A percentile compares a stretch with the other conserved stretches of the same genome.
Evolutionary conservation across 208 protist species (phyloP).

Genomic region (Angomonas desouzai): DNA sequence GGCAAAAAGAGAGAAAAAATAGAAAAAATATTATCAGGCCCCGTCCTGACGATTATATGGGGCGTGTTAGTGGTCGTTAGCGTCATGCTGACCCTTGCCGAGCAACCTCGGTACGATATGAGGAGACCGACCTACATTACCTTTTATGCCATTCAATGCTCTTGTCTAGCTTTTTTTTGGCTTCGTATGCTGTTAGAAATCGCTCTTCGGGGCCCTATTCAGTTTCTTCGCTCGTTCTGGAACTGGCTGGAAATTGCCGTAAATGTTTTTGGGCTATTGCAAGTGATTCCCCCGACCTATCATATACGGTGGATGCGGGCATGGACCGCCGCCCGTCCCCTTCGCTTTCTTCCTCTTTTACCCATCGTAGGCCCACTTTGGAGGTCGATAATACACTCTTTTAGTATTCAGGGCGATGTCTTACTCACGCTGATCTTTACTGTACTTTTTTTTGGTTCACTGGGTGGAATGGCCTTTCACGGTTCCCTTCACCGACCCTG

Average conservation of each 20-base stretch:
- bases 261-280: constrained; percentile 43
- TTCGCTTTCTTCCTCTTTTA: constrained; percentile 31
- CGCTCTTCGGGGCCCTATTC: constrained; percentile 27
- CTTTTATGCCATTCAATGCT: constrained; percentile 24
- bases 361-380: constrained; percentile 23
- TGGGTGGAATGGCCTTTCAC: constrained; percentile 28
- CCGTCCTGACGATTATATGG: constrained; percentile 21
- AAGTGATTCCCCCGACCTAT: constrained; percentile 30
- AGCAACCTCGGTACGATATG: constrained; percentile 38
- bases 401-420: constrained; percentile 27
- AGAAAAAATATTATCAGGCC: neutral
- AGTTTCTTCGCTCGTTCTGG: constrained; percentile 44
- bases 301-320: constrained; percentile 49
- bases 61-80: constrained; percentile 21
- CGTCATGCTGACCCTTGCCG: constrained; percentile 26
- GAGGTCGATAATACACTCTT: constrained; percentile 19
- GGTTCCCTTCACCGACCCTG: constrained; percentile 25
- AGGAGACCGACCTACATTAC: constrained; percentile 16
- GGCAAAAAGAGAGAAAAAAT: neutral
- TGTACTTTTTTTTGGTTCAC: constrained; percentile 31
- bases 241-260: constrained; percentile 44
- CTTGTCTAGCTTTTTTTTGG: constrained; percentile 47
- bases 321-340: constrained; percentile 37
- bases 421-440: constrained; percentile 21
- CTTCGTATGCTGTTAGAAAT: constrained; percentile 47